Base-by-base conservation (phyloP, 306 rosid genomes). In the Fagus sylvatica region DNA sequence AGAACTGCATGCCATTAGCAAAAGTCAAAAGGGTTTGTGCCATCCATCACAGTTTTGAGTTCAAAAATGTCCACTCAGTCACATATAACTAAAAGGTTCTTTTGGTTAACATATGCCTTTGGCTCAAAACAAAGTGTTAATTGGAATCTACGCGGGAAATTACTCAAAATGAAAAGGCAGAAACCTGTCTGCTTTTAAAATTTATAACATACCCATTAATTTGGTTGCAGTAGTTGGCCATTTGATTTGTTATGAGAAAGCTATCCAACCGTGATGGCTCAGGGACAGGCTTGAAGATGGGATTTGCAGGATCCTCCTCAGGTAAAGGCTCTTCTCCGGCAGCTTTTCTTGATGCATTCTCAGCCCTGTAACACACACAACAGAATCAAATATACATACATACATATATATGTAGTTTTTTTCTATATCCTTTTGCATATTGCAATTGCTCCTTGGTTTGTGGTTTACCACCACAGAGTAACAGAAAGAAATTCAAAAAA, bases 191-290 rank as follows among this genome's bases (percentile, higher is more conserved):
- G 1, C 28, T 54, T 49, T 42, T 49, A 33, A 61, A 59, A 71
- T 41, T 74, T 15, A 59, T 46, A 28, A 84, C 91, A 56, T 95
- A 95, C 98, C 98, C 98, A 62, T 95, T 95, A 78, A 95, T 93
- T 82, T 95, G 99, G 92, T 89, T 93, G 90, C 99, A 95, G 90
- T 91, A 91, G 88, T 91, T 95, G 37, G 94, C 81, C 61, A 95
- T 82, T 87, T 95, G 99, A 75, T 95, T 95, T 46, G 98, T 95
- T 75, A 95, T 91, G 76, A 95, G 96, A 84, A 91, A 95, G 89
- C 98, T 89, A 72, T 95, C 98, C 88, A 95, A 86, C 36, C 99
- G 94, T 10, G 99, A 91, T 42, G 99, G 99, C 88, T 95, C 99
- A 0, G 98, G 89, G 7, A 91, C 80, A 42, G 98, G 90, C 87